A percentile compares a stretch with the other conserved stretches of the same genome.
Conservation (phyloP, 176 grass and related monocot genomes). For the Aechmea fasciata region DNA sequence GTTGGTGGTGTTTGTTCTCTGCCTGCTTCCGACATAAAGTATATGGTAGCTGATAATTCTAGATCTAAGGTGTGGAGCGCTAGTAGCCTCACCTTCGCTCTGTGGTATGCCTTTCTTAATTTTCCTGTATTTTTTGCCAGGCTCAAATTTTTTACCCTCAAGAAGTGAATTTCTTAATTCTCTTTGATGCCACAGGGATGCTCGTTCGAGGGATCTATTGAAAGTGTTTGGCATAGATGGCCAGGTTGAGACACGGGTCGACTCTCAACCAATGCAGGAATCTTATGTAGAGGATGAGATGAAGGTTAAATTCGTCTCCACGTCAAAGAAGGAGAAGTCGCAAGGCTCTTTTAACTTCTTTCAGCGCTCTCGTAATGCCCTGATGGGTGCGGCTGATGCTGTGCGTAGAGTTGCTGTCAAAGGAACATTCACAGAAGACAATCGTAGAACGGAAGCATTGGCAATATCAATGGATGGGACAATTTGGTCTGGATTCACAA, state of each 20-base stretch:
- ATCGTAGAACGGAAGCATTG: slow-evolving; percentile 65
- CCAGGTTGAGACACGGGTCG: slow-evolving; percentile 46
- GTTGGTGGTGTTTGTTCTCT: slow-evolving; percentile 71
- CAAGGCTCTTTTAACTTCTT: slow-evolving; percentile 82
- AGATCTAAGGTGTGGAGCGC: slow-evolving; percentile 70
- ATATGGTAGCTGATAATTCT: slow-evolving; percentile 69
- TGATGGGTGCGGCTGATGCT: slow-evolving; percentile 82
- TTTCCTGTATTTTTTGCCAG: background rate
- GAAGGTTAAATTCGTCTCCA: slow-evolving; percentile 54
- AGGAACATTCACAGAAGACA: slow-evolving; percentile 81
- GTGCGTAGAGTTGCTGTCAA: slow-evolving; percentile 85
- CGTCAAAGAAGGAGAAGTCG: slow-evolving; percentile 79
- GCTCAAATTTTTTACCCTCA: background rate
- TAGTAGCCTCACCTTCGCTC: slow-evolving; percentile 66
- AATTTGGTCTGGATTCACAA: slow-evolving; percentile 92
- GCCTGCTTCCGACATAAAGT: slow-evolving; percentile 63
- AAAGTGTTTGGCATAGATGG: slow-evolving; percentile 92
- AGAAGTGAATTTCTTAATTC: background rate
- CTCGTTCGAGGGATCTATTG: slow-evolving; percentile 76
- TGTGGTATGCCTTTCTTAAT: slow-evolving; percentile 51
- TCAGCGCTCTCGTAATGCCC: slow-evolving; percentile 83
- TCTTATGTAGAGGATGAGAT: slow-evolving; percentile 68
- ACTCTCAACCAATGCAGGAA: slow-evolving; percentile 37
- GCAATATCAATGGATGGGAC: slow-evolving; percentile 52
- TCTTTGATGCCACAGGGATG: slow-evolving; percentile 45